These are phyloP conservation scores for Epichloe festucae DNA, from an alignment of 2,329 filamentous ascomycete genomes.

Conservation along the genomic window DNA sequence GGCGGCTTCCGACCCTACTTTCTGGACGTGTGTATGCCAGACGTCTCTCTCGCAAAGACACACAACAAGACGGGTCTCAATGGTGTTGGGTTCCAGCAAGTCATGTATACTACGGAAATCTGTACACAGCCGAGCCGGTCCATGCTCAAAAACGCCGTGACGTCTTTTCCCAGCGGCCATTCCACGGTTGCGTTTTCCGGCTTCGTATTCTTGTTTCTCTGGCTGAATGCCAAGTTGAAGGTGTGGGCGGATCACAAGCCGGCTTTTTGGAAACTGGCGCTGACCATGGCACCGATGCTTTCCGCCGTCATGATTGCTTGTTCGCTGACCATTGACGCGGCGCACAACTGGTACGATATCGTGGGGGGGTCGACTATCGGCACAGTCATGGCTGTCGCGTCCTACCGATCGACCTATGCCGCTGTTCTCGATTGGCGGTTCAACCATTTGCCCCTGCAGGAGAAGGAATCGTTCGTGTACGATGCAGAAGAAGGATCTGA, in stretches of 20 bases:
- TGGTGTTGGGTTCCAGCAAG: constrained; percentile 37
- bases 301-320: constrained; percentile 47
- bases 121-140: constrained; percentile 43
- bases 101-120: constrained; percentile 52
- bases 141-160: constrained; percentile 46
- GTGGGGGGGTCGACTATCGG: constrained; percentile 53
- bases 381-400: constrained; percentile 44
- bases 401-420: constrained; percentile 55
- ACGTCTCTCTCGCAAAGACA: constrained; percentile 28
- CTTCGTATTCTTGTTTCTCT: constrained; percentile 51
- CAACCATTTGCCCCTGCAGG: constrained; percentile 51
- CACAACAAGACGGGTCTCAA: constrained; percentile 28
- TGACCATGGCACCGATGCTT: constrained; percentile 45
- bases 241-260: constrained; percentile 54
- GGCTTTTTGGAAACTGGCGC: constrained; percentile 52
- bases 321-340: constrained; percentile 49
- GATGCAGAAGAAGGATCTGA: constrained; percentile 9
- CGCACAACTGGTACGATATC: constrained; percentile 60
- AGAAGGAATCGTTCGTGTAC: constrained; percentile 10
- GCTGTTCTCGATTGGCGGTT: constrained; percentile 56
- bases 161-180: constrained; percentile 57
- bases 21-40: constrained; percentile 49
- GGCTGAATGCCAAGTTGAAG: constrained; percentile 61
- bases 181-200: constrained; percentile 51
- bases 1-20: constrained; percentile 53